Percentiles rank a stretch among this genome's conserved stretches.
These are phyloP conservation scores for Sarocladiaceae sp. DNA, from an alignment of 2,329 filamentous ascomycete species.

Conservation along the genomic window DNA sequence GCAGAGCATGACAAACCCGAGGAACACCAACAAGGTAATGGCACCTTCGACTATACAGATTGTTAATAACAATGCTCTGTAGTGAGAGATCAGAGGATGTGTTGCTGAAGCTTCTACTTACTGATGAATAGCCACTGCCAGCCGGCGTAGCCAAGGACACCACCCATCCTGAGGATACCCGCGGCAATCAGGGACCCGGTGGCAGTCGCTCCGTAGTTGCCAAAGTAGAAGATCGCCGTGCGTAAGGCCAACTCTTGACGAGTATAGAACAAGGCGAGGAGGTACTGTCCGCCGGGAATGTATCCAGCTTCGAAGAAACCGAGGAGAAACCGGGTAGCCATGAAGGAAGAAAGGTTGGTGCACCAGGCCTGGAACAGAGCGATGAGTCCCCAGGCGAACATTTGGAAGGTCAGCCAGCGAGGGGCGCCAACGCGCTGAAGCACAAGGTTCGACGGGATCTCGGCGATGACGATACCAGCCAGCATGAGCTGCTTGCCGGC, in stretches of 20 bases:
- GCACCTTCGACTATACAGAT: slow-evolving; percentile 13
- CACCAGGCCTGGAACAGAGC: slow-evolving; percentile 15
- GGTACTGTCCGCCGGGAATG: slow-evolving; percentile 15
- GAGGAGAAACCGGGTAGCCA: slow-evolving; percentile 15
- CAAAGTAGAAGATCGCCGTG: slow-evolving; percentile 14
- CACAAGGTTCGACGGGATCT: slow-evolving; percentile 18
- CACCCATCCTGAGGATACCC: slow-evolving; percentile 12
- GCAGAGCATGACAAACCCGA: slow-evolving; percentile 13
- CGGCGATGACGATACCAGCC: slow-evolving; percentile 37
- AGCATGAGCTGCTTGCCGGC: slow-evolving; percentile 40
- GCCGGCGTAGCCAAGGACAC: slow-evolving; percentile 24
- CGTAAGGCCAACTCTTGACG: slow-evolving; percentile 15
- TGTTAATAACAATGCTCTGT: neutral
- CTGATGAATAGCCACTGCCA: slow-evolving; percentile 58
- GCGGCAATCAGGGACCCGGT: slow-evolving; percentile 11
- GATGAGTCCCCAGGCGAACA: slow-evolving; percentile 15
- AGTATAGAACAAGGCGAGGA: slow-evolving; percentile 16
- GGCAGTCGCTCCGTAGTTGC: slow-evolving; percentile 12
- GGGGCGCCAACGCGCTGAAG: slow-evolving; percentile 11
- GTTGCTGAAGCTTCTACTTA: slow-evolving; percentile 1
- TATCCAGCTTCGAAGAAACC: slow-evolving; percentile 17
- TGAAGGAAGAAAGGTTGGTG: slow-evolving; percentile 12
- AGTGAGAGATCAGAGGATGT: neutral
- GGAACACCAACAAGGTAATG: slow-evolving; percentile 15
- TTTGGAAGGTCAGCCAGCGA: slow-evolving; percentile 13